These are phyloP conservation scores for Cryphonectria carpinicola DNA, from an alignment of 2,329 filamentous ascomycete species.

Conservation along the genomic window DNA sequence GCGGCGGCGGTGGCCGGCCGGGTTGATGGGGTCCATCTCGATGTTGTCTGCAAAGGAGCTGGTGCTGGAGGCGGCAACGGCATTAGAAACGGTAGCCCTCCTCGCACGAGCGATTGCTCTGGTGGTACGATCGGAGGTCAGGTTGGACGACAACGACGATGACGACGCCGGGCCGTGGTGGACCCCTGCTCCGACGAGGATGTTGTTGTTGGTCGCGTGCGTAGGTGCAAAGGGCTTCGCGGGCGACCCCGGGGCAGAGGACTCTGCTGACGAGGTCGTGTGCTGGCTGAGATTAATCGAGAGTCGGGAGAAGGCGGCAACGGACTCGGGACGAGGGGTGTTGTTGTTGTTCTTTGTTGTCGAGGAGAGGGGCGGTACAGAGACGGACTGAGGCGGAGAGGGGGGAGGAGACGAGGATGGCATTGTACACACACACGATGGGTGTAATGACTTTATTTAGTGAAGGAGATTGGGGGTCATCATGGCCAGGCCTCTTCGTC, in stretches of 20 bases:
- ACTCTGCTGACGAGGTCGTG: conserved; percentile 22
- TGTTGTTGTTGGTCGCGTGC: conserved; percentile 26
- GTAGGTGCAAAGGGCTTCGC: conserved; percentile 13
- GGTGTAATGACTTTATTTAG: conserved; percentile 25
- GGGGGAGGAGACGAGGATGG: conserved; percentile 29
- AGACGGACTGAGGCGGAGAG: conserved; percentile 20
- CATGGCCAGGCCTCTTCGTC: conserved; percentile 19
- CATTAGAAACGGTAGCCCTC: conserved; percentile 29
- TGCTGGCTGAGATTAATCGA: conserved; percentile 8
- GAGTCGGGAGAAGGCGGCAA: conserved; percentile 22
- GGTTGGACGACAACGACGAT: conserved; percentile 3
- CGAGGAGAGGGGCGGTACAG: conserved; percentile 18
- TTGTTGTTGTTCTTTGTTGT: conserved; percentile 11
- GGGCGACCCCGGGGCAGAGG: conserved; percentile 21
- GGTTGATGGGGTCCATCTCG: conserved; percentile 59
- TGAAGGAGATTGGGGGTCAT: conserved; percentile 27
- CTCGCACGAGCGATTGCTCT: conserved; percentile 21
- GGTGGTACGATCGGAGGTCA: conserved; percentile 19
- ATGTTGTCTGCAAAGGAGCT: conserved; percentile 44
- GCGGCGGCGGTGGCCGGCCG: conserved; percentile 56
- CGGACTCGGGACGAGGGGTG: conserved; percentile 24
- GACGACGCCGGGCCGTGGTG: conserved; percentile 4
- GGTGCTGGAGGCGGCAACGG: conserved; percentile 25
- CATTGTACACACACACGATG: conserved; percentile 24
- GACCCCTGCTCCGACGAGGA: conserved; percentile 4